Evolutionary conservation across 1,284 basidiomycete genomes (phyloP), one percentile per base, ranked within the genome.

Genomic region (Cutaneotrichosporon mucoides): DNA sequence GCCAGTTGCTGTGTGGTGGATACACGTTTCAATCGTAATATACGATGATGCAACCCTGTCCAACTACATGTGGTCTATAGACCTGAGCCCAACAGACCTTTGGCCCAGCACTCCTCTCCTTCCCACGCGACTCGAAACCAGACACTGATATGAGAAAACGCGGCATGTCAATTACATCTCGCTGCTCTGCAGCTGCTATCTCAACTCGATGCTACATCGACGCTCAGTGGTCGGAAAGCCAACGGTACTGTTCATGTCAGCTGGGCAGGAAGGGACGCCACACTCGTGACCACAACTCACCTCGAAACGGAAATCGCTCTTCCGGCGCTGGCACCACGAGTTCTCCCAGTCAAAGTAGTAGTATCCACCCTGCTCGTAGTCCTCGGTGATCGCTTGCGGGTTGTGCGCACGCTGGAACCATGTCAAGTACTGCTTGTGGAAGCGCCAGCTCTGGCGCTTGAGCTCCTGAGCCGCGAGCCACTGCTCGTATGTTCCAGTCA

Each of bases 361-460:
- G 76, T 94, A 95, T 34, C 95, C 93, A 13, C 96, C 96, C 80
- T 99, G 93, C 79, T 99, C 96, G 76, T 98, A 99, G 78, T 99
- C 96, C 72, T 98, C 95, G 50, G 96, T 99, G 76, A 99, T 98
- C 4, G 92, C 92, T 75, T 96, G 92, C n/a, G 96, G 96, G 76
- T 99, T 94, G 24, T 92, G 94, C 73, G 97, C 92, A 55, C 96
- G 86, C 79, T 99, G 96, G 86, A 99, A 99, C 96, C 96, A 99
- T 42, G 96, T 99, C 63, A 99, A 80, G 77, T 98, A 99, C 80
- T 99, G 98, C 68, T 97, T 92, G 78, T 99, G 96, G 83, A 99
- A 99, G 57, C 96, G 87, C 96, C 96, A 99, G 58, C 91, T 94
- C 77, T 98, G 95, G 62, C 90, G 86, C 81, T 99, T 99, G 64